A percentile compares a stretch with the other conserved stretches of the same genome.
phyloP scores from a whole-genome alignment of 2,329 filamentous ascomycete species.

The Bisporella sp. region DNA sequence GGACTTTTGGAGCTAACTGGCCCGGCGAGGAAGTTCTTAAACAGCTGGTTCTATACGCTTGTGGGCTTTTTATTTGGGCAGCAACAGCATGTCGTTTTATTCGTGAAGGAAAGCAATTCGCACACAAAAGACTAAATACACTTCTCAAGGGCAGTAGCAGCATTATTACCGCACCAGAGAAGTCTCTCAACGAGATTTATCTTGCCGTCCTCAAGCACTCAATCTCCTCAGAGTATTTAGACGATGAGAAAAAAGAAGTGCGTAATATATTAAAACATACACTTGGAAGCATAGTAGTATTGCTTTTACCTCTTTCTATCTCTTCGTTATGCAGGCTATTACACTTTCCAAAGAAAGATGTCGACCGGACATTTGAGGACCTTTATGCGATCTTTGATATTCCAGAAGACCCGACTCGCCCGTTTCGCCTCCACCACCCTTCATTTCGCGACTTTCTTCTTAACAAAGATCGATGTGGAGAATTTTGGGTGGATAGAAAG shows the following conservation, averaged over 20 bases:
- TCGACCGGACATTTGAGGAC: conserved; percentile 1
- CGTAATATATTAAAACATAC: conserved; percentile 2
- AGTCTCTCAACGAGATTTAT: conserved; percentile 9
- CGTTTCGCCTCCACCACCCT: conserved; percentile 5
- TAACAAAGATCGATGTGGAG: background rate
- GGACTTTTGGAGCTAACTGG: conserved; percentile 1
- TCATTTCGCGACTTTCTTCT: conserved; percentile 1
- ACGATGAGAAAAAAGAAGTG: conserved; percentile 8
- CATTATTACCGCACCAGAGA: conserved; percentile 4
- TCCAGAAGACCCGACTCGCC: conserved; percentile 1
- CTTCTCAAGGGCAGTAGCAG: conserved; percentile 4
- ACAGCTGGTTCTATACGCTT: conserved; percentile 9
- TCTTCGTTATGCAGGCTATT: conserved; percentile 4
- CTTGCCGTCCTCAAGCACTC: conserved; percentile 4
- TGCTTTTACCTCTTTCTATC: conserved; percentile 3
- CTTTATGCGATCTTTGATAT: conserved; percentile 9
- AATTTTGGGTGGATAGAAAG: conserved; percentile 2
- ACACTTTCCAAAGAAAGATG: background rate
- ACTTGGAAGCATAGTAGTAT: conserved; percentile 6
- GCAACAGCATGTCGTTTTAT: too few relatives aligned
- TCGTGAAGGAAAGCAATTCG: conserved; percentile 2
- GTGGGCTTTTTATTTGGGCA: background rate
- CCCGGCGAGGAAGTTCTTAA: conserved; percentile 1
- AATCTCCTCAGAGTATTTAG: background rate
- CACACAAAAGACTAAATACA: conserved; percentile 3